Percentiles rank a stretch among this genome's conserved stretches.
Evolutionary conservation across 2,329 filamentous ascomycete genomes (phyloP).

Genomic region (Hypoxylon sp.): DNA sequence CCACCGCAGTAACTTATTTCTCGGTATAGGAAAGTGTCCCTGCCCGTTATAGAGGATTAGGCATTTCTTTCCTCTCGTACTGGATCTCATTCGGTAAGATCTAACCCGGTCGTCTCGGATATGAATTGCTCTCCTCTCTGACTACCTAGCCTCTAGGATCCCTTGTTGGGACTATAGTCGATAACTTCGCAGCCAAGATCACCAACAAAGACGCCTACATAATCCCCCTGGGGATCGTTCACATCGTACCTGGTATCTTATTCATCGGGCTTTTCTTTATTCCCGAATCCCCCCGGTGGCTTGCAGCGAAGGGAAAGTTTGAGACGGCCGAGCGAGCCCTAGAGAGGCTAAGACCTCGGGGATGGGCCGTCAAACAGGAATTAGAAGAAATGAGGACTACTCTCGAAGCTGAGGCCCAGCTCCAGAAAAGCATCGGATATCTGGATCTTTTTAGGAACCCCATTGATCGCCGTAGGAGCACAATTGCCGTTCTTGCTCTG

Average conservation of each 20-base stretch:
- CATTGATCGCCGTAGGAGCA: constrained; percentile 64
- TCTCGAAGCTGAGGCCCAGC: constrained; percentile 53
- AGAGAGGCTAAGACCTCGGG: constrained; percentile 52
- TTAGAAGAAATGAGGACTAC: constrained; percentile 56
- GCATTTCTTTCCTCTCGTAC: constrained; percentile 62
- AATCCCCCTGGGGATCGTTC: constrained; percentile 49
- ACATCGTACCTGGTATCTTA: constrained; percentile 55
- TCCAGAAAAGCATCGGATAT: constrained; percentile 54
- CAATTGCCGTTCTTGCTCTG: constrained; percentile 62
- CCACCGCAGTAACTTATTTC: constrained; percentile 27
- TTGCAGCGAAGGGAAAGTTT: constrained; percentile 53
- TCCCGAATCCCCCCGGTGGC: constrained; percentile 59
- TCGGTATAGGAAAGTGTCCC: constrained; percentile 60
- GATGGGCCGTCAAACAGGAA: constrained; percentile 52
- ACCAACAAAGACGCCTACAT: constrained; percentile 46
- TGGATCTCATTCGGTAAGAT: constrained; percentile 61
- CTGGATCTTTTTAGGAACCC: constrained; percentile 65
- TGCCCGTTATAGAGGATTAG: constrained; percentile 61
- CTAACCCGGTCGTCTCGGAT: not conserved
- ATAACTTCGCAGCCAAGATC: constrained; percentile 59
- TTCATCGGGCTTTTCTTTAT: constrained; percentile 56
- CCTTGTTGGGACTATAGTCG: constrained; percentile 63
- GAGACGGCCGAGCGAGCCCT: constrained; percentile 53
- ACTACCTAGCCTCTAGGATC: constrained; percentile 54
- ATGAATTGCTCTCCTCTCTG: constrained; percentile 20